Percentiles rank a stretch among this genome's conserved stretches.
phyloP scores from a whole-genome alignment of 148 eudicot genomes.

The Rhododendron simsii region DNA sequence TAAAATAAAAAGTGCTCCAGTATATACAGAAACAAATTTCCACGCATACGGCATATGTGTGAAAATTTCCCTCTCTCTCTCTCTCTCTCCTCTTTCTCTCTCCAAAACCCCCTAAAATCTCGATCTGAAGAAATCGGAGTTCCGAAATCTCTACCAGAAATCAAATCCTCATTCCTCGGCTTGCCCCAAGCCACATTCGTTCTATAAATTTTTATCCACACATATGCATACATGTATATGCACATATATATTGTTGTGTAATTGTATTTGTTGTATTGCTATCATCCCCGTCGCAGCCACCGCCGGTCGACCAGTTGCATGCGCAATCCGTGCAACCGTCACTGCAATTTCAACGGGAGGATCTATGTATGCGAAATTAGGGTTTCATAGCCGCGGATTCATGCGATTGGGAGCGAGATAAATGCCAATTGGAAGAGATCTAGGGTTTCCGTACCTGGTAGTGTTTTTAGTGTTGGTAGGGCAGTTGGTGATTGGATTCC shows the following conservation, averaged over 20 bases:
- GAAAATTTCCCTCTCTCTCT: neutral
- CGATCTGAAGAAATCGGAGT: slow-evolving; percentile 4
- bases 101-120: slow-evolving; percentile 9
- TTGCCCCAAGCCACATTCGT: neutral
- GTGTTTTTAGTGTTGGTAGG: slow-evolving; percentile 8
- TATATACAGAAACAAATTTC: neutral
- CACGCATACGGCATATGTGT: too few species aligned
- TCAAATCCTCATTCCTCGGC: neutral
- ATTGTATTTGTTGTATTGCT: neutral
- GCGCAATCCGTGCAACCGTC: slow-evolving; percentile 9
- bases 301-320: slow-evolving; percentile 13
- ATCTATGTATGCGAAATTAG: slow-evolving; percentile 22
- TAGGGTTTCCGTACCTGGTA: slow-evolving; percentile 55
- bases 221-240: neutral
- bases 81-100: slow-evolving; percentile 3
- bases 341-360: neutral
- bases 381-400: slow-evolving; percentile 32
- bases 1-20: neutral
- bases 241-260: neutral
- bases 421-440: slow-evolving; percentile 62
- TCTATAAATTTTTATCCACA: neutral
- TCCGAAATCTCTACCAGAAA: neutral
- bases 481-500: slow-evolving; percentile 25
- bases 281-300: neutral
- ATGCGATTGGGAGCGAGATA: slow-evolving; percentile 22